phyloP scores from a whole-genome alignment of 2,329 filamentous ascomycete species.

The Trichoderma brevicompactum region DNA sequence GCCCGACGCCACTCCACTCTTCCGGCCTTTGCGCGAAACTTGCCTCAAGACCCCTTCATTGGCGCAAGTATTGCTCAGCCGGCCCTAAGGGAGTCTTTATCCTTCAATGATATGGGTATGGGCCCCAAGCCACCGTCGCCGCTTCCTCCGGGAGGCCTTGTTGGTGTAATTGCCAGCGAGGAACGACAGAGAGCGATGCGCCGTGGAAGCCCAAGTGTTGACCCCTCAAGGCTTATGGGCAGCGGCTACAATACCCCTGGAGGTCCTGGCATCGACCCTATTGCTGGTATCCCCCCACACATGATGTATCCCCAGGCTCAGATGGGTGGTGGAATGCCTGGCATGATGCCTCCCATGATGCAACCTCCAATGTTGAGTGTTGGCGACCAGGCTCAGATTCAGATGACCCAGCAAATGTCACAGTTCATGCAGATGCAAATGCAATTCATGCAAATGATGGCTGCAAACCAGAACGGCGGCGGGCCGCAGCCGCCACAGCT shows the following conservation, averaged over 20 bases:
- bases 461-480: conserved; percentile 43
- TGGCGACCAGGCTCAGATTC: conserved; percentile 74
- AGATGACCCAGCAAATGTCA: conserved; percentile 82
- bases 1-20: conserved; percentile 53
- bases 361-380: conserved; percentile 56
- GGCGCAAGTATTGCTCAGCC: conserved; percentile 77
- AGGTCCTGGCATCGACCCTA: conserved; percentile 52
- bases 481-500: conserved; percentile 36
- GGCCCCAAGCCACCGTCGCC: conserved; percentile 44
- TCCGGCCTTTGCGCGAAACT: conserved; percentile 79
- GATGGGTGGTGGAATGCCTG: conserved; percentile 36
- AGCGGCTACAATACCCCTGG: conserved; percentile 44
- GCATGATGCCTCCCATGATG: conserved; percentile 45
- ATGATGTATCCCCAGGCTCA: conserved; percentile 45
- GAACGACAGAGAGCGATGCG: conserved; percentile 78
- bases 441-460: conserved; percentile 90
- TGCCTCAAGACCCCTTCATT: conserved; percentile 84
- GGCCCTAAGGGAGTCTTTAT: conserved; percentile 73
- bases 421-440: conserved; percentile 94
- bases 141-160: conserved; percentile 74
- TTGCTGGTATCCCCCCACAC: conserved; percentile 52
- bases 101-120: conserved; percentile 63
- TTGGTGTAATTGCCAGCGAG: conserved; percentile 86
- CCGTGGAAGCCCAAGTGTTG: conserved; percentile 74
- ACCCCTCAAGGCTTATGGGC: conserved; percentile 49